A percentile compares a stretch with the other conserved stretches of the same genome.
These are phyloP conservation scores for Fusarium algeriense DNA, from an alignment of 2,329 filamentous ascomycete genomes.

Conservation along the genomic window DNA sequence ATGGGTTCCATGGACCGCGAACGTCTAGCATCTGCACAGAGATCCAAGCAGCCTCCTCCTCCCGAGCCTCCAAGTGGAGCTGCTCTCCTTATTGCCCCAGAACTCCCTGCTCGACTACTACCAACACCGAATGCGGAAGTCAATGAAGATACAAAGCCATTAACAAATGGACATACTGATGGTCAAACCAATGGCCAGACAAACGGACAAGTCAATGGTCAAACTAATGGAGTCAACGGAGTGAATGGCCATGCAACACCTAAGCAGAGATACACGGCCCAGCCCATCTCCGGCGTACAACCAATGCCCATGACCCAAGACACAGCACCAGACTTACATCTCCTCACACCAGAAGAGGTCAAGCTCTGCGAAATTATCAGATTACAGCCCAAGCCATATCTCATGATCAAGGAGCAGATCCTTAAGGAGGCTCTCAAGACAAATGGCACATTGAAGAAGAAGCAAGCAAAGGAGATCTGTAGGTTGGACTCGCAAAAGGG, in stretches of 20 bases:
- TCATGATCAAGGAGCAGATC: conserved; percentile 94
- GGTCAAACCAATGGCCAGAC: conserved; percentile 54
- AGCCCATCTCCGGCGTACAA: conserved; percentile 70
- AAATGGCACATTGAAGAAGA: conserved; percentile 92
- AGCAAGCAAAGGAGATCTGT: conserved; percentile 89
- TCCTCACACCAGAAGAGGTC: conserved; percentile 85
- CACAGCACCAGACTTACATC: conserved; percentile 83
- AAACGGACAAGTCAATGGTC: conserved; percentile 65
- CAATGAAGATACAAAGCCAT: conserved; percentile 65
- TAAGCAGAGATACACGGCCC: conserved; percentile 65
- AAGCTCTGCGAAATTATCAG: conserved; percentile 88
- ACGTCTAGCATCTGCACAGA: conserved; percentile 76
- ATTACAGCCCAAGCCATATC: conserved; percentile 92
- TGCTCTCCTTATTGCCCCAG: conserved; percentile 80
- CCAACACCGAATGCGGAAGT: conserved; percentile 51
- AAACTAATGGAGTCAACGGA: conserved; percentile 51
- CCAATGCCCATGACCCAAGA: conserved; percentile 79
- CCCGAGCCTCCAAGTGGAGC: conserved; percentile 81
- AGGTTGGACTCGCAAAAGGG: conserved; percentile 87
- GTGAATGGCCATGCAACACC: conserved; percentile 54
- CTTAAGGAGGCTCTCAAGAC: conserved; percentile 90
- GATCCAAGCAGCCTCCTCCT: conserved; percentile 73
- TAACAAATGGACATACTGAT: conserved; percentile 67
- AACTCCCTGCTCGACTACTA: conserved; percentile 74
- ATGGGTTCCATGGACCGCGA: conserved; percentile 89